phyloP scores from a whole-genome alignment of 2,329 filamentous ascomycete genomes.

The Colletotrichum scovillei region DNA sequence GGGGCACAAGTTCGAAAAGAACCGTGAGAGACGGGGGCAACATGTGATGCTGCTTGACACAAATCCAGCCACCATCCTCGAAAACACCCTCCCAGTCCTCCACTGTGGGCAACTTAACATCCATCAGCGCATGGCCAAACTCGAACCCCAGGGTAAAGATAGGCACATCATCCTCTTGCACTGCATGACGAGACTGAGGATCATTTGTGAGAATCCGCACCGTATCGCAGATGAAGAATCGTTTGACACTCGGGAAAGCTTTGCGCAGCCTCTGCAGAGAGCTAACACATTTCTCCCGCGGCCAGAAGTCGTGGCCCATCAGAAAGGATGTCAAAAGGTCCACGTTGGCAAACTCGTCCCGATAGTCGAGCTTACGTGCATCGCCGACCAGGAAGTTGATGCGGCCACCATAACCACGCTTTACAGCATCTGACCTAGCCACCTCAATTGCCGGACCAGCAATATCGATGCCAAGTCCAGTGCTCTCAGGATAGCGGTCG shows the following conservation, averaged over 20 bases:
- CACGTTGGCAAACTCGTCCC: too few species aligned
- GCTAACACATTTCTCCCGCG: background rate
- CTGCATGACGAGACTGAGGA: background rate
- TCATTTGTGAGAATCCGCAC: background rate
- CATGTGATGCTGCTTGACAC: background rate
- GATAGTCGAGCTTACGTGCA: too few species aligned
- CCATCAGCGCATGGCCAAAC: background rate
- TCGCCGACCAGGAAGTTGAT: background rate
- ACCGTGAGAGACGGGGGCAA: background rate
- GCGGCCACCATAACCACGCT: slow-evolving; percentile 4
- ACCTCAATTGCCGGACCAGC: slow-evolving; percentile 27
- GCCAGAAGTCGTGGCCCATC: background rate
- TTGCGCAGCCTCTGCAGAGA: background rate
- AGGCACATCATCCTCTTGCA: background rate
- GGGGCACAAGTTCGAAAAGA: background rate
- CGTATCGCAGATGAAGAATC: background rate
- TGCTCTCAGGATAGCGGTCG: slow-evolving; percentile 15
- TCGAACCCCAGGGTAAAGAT: background rate
- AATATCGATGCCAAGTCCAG: slow-evolving; percentile 35
- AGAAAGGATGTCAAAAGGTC: background rate
- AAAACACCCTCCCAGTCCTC: background rate
- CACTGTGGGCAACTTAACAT: background rate
- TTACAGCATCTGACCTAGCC: background rate
- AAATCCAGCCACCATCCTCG: background rate
- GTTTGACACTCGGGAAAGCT: background rate